Evolutionary conservation across 2,329 filamentous ascomycete species (phyloP), one percentile per base, ranked within the genome.

Genomic region (Fusarium marasasianum): DNA sequence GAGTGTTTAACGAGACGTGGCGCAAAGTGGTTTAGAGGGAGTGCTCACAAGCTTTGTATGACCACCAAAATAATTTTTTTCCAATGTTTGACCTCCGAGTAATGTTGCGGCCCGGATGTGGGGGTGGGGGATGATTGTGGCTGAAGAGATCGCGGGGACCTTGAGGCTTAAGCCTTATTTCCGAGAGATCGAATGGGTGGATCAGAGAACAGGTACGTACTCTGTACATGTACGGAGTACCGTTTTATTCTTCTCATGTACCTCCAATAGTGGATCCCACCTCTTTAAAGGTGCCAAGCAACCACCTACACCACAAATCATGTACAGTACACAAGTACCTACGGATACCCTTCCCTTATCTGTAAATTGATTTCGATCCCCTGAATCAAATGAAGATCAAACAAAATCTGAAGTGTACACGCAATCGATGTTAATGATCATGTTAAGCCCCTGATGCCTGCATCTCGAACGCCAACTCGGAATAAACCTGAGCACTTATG

Each of bases 1-100:
- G 63, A 63, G 37, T 78, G 73, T 63, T 61, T 43, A 45, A 22
- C 40, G 54, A 38, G 38, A 29, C 45, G n/a, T 48, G 56, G 47
- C 45, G 56, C 66, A 54, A 65, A 64, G 12, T 40, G 58, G 45
- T 51, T 62, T 40, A 48, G 54, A 35, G 56, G 20, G 40, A 37
- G 62, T 38, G 33, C 37, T 59, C 35, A 31, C 44, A 12, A 26
- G n/a, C 33, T 37, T 26, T 26, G n/a, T 29, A 50, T 51, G 20
- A 26, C 8, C 24, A 29, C 24, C 24, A 51, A 35, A 58, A 37
- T 35, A n/a, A 20, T 59, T 51, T 56, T 57, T 57, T 22, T 7
- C 35, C 20, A 58, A 14, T 17, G 22, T 35, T 51, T 58, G 12
- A 38, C 26, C 43, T 51, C 56, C 12, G 24, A 31, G 51, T 31